Conservation (phyloP, 208 protist species). For the Acanthamoeba royreba region DNA sequence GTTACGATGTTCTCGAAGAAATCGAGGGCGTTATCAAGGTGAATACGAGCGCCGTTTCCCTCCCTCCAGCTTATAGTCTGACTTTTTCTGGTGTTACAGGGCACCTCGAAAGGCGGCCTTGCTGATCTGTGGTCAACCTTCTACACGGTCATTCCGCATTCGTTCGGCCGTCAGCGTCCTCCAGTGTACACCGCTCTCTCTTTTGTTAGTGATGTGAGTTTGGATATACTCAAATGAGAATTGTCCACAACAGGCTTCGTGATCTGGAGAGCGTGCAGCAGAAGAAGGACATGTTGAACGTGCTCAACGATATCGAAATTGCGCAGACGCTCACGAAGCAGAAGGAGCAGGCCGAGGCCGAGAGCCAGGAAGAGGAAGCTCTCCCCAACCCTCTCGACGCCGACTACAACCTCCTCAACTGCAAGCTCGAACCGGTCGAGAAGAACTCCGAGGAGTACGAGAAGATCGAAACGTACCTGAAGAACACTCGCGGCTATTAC, state of each 20-base stretch:
- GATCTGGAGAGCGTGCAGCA: slow-evolving; percentile 45
- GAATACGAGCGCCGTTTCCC: not conserved
- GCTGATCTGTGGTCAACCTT: slow-evolving; percentile 52
- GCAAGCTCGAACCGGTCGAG: slow-evolving; percentile 11
- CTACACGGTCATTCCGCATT: slow-evolving; percentile 72
- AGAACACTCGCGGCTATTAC: slow-evolving; percentile 47
- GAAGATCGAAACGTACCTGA: slow-evolving; percentile 39
- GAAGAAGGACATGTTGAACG: slow-evolving; percentile 68
- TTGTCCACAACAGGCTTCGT: not conserved
- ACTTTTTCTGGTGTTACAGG: not conserved
- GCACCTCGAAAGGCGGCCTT: not conserved
- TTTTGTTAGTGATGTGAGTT: too few relatives aligned
- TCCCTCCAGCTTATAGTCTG: not conserved
- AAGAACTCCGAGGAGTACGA: slow-evolving; percentile 19
- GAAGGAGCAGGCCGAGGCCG: slow-evolving; percentile 48
- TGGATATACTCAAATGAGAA: not conserved
- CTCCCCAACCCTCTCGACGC: slow-evolving; percentile 35
- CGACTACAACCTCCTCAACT: slow-evolving; percentile 26
- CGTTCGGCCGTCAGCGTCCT: slow-evolving; percentile 33
- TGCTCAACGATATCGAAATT: slow-evolving; percentile 64
- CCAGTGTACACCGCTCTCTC: not conserved
- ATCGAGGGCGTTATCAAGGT: slow-evolving; percentile 59
- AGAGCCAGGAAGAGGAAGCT: not conserved
- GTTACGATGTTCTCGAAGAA: slow-evolving; percentile 64
- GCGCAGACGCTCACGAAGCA: slow-evolving; percentile 48